These are phyloP conservation scores for Drechslerella dactyloides DNA, from an alignment of 2,329 filamentous ascomycete species.

Conservation along the genomic window DNA sequence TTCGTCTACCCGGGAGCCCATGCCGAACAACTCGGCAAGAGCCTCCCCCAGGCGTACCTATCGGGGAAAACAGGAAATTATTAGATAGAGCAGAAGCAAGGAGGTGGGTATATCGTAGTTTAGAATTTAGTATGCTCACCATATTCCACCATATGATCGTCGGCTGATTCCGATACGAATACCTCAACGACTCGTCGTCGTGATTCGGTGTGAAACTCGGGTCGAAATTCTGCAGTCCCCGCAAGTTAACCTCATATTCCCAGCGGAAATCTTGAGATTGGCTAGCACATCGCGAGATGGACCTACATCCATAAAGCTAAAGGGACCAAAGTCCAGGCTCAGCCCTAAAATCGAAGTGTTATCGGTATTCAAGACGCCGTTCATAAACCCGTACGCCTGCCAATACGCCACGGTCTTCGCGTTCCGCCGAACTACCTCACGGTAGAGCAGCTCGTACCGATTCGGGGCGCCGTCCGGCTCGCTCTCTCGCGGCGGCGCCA, in stretches of 20 bases:
- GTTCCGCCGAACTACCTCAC: slow-evolving; percentile 84
- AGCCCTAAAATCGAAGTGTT: slow-evolving; percentile 91
- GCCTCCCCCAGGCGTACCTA: slow-evolving; percentile 82
- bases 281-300: background rate
- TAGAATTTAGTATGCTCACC: slow-evolving; percentile 19
- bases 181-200: slow-evolving; percentile 85
- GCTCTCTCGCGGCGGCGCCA: slow-evolving; percentile 65
- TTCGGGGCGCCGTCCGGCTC: slow-evolving; percentile 75
- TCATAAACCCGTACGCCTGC: slow-evolving; percentile 99
- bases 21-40: slow-evolving; percentile 84
- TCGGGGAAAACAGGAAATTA: no score
- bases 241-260: background rate
- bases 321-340: slow-evolving; percentile 92
- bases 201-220: slow-evolving; percentile 95
- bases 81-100: no score
- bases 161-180: slow-evolving; percentile 91
- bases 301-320: slow-evolving; percentile 82
- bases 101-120: no score
- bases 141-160: slow-evolving; percentile 78
- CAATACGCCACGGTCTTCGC: slow-evolving; percentile 87
- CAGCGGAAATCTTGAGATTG: background rate
- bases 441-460: slow-evolving; percentile 82
- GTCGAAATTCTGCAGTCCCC: slow-evolving; percentile 72
- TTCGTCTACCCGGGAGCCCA: slow-evolving; percentile 74
- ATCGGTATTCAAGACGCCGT: slow-evolving; percentile 96